Evolutionary conservation across 352 stramenopile genomes (phyloP).

Genomic region (Phytophthora nicotianae): DNA sequence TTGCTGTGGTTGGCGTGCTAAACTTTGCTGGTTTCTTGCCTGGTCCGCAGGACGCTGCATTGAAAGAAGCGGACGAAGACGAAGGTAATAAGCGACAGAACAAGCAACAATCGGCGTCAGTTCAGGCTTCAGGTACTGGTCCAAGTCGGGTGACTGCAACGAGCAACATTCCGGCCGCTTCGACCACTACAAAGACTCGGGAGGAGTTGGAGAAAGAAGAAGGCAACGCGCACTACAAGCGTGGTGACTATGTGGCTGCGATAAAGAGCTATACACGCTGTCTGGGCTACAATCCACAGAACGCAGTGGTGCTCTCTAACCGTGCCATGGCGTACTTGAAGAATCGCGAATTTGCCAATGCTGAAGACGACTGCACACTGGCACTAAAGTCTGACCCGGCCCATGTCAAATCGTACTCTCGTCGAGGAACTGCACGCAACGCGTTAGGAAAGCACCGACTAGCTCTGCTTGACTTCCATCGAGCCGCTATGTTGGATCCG

Average conservation of each 20-base stretch:
- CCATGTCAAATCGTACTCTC: conserved; percentile 88
- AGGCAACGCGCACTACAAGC: conserved; percentile 92
- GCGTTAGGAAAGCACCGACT: conserved; percentile 84
- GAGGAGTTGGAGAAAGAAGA: conserved; percentile 88
- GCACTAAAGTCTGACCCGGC: conserved; percentile 77
- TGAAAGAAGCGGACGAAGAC: conserved; percentile 48
- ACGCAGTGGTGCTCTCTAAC: conserved; percentile 88
- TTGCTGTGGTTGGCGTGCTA: not conserved
- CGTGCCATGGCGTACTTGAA: conserved; percentile 91
- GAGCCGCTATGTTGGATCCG: conserved; percentile 62
- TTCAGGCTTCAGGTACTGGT: not conserved
- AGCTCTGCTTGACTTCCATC: conserved; percentile 85
- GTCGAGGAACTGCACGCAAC: conserved; percentile 87
- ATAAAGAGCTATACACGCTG: conserved; percentile 90
- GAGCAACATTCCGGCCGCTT: conserved; percentile 2
- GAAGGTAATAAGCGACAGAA: not conserved
- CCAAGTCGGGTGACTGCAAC: conserved; percentile 11
- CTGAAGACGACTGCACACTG: conserved; percentile 90
- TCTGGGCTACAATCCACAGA: conserved; percentile 72
- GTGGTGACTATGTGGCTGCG: conserved; percentile 84
- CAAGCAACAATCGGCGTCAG: not conserved
- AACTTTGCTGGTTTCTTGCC: conserved; percentile 1
- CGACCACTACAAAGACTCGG: conserved; percentile 30
- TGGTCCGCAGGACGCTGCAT: conserved; percentile 45
- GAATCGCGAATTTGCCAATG: conserved; percentile 84